These are phyloP conservation scores for Pyrenula massariospora DNA, from an alignment of 495 filamentous ascomycete species.

Conservation along the genomic window DNA sequence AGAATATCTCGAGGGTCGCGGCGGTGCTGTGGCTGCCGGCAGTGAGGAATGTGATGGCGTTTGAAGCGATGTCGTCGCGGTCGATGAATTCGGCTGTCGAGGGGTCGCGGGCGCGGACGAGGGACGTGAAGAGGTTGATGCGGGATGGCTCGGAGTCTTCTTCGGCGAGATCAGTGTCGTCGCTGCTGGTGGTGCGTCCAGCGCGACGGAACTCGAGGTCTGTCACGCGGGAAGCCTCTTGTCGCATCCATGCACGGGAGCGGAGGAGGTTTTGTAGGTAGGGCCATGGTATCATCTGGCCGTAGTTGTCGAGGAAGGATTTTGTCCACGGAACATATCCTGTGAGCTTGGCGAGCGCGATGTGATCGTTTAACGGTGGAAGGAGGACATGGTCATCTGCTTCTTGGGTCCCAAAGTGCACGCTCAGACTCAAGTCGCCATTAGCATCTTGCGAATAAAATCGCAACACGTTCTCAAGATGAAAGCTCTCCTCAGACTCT, in stretches of 20 bases:
- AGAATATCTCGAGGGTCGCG: background rate
- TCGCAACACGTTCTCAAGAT: background rate
- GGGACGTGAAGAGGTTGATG: conserved; percentile 42
- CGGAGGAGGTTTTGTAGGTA: background rate
- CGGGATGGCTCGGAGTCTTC: background rate
- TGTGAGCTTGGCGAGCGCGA: background rate
- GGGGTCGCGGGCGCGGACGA: conserved; percentile 45
- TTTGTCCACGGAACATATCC: background rate
- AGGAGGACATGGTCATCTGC: background rate
- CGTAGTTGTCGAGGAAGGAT: background rate
- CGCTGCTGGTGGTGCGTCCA: background rate
- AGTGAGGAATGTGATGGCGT: background rate
- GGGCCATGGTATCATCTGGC: background rate
- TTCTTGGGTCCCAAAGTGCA: background rate
- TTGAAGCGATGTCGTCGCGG: background rate
- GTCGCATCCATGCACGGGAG: background rate
- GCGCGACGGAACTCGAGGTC: background rate
- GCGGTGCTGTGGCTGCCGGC: background rate
- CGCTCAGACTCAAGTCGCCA: background rate
- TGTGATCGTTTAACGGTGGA: background rate
- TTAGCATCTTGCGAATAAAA: background rate
- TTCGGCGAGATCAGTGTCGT: background rate
- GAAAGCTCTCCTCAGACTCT: background rate
- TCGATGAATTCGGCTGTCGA: conserved; percentile 35
- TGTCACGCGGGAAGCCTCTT: background rate